phyloP scores from a whole-genome alignment of 1,284 basidiomycete species.

The Puccinia brachypodii region DNA sequence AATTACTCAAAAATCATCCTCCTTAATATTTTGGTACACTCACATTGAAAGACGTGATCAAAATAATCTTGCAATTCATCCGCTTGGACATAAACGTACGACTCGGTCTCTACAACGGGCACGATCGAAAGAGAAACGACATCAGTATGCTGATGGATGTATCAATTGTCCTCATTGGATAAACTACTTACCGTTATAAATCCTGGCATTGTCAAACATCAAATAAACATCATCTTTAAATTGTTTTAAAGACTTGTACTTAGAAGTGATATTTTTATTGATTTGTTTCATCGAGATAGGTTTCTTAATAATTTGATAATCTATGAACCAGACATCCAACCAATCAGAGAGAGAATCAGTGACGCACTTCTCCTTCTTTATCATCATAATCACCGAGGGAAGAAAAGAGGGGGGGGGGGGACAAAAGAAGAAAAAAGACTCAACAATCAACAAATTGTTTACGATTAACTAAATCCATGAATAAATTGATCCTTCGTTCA shows the following conservation, averaged over 20 bases:
- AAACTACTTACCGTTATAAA: conserved; percentile 54
- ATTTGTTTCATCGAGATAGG: conserved; percentile 57
- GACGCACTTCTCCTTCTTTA: too few species aligned
- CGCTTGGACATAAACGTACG: conserved; percentile 48
- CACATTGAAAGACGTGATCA: conserved; percentile 47
- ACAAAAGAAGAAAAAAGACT: conserved; percentile 13
- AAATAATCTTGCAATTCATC: conserved; percentile 49
- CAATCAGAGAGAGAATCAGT: too few species aligned
- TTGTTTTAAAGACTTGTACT: conserved; percentile 55
- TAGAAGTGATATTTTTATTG: conserved; percentile 55
- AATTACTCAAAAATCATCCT: not conserved
- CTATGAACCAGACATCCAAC: not conserved
- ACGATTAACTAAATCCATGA: conserved; percentile 45
- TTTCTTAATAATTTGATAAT: conserved; percentile 55
- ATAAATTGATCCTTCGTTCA: conserved; percentile 45
- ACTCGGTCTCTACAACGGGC: conserved; percentile 34
- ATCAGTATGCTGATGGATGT: not conserved
- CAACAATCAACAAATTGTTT: conserved; percentile 49
- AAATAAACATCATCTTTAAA: conserved; percentile 56
- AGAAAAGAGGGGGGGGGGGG: too few species aligned
- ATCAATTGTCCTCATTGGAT: not conserved
- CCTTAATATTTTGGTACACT: not conserved
- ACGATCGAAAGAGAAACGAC: not conserved
- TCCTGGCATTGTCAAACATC: conserved; percentile 58
- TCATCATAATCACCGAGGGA: too few species aligned